phyloP scores from a whole-genome alignment of 2,329 filamentous ascomycete species.

The Aspergillus phoenicis region DNA sequence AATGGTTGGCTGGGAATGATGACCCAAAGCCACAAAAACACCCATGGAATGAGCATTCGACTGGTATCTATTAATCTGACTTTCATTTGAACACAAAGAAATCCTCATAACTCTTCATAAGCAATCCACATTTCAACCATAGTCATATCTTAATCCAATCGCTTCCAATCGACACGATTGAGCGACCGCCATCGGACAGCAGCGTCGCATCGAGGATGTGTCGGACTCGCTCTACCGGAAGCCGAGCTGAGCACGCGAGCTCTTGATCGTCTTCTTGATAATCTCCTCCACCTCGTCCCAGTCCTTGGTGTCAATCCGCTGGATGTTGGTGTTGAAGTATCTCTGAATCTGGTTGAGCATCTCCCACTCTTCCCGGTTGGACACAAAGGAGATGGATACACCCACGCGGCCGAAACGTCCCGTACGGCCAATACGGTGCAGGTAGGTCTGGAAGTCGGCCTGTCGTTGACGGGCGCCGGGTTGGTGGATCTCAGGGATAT shows the following conservation, averaged over 20 bases:
- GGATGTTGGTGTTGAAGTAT: slow-evolving; percentile 78
- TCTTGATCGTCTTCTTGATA: slow-evolving; percentile 79
- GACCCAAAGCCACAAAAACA: neutral
- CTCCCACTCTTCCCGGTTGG: slow-evolving; percentile 77
- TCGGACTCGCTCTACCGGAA: slow-evolving; percentile 27
- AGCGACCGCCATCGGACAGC: neutral
- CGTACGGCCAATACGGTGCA: slow-evolving; percentile 96
- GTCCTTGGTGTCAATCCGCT: slow-evolving; percentile 78
- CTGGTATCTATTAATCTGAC: slow-evolving; percentile 39
- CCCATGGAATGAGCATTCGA: slow-evolving; percentile 8
- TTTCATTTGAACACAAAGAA: slow-evolving; percentile 23
- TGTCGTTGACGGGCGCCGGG: slow-evolving; percentile 61
- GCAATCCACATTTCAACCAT: slow-evolving; percentile 21
- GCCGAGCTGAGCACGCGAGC: slow-evolving; percentile 44
- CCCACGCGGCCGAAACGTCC: slow-evolving; percentile 96
- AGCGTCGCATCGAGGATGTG: neutral
- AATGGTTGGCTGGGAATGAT: too few relatives aligned
- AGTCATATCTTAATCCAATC: slow-evolving; percentile 12
- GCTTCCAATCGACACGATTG: neutral
- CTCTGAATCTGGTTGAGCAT: slow-evolving; percentile 78
- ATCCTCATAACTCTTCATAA: slow-evolving; percentile 35
- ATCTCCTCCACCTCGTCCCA: slow-evolving; percentile 87
- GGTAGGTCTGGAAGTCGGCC: slow-evolving; percentile 91
- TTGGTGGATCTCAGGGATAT: slow-evolving; percentile 69
- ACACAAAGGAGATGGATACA: slow-evolving; percentile 92